Conservation (phyloP, 83 land plant genomes). For the Picea mariana region DNA sequence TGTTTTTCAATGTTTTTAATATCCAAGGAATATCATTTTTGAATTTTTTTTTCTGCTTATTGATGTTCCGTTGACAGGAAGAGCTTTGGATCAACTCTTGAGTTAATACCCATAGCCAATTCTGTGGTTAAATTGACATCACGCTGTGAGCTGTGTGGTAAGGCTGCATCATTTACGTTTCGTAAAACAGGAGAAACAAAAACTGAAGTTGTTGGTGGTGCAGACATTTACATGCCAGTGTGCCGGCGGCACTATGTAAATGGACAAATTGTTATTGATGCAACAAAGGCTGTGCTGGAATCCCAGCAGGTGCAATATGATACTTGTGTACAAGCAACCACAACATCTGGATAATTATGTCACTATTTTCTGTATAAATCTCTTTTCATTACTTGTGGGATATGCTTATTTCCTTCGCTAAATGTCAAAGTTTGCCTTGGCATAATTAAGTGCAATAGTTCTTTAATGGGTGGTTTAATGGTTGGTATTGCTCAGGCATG, state of each 20-base stretch:
- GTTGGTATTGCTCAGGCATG: too few species aligned
- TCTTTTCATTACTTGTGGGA: neutral
- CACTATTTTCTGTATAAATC: neutral
- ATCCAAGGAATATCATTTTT: neutral
- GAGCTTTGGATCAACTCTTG: conserved; percentile 87
- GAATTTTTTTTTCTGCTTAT: neutral
- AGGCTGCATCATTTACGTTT: conserved; percentile 78
- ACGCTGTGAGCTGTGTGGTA: conserved; percentile 85
- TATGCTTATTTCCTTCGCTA: neutral
- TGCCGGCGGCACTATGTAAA: conserved; percentile 85
- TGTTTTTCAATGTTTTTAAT: neutral
- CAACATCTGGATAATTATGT: neutral
- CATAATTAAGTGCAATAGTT: neutral
- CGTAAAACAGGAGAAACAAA: conserved; percentile 74
- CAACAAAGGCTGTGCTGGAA: conserved; percentile 54
- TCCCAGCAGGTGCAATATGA: conserved; percentile 32
- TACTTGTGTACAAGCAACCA: neutral
- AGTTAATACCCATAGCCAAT: conserved; percentile 83
- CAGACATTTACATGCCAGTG: conserved; percentile 98
- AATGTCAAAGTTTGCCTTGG: neutral
- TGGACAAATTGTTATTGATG: conserved; percentile 68
- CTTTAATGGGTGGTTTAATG: neutral
- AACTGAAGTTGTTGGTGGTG: conserved; percentile 90
- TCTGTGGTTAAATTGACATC: conserved; percentile 83
- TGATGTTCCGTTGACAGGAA: conserved; percentile 51